Evolutionary conservation across 140 eudicot species (phyloP), one percentile per base, ranked within the genome.

Genomic region (Stevia rebaudiana): DNA sequence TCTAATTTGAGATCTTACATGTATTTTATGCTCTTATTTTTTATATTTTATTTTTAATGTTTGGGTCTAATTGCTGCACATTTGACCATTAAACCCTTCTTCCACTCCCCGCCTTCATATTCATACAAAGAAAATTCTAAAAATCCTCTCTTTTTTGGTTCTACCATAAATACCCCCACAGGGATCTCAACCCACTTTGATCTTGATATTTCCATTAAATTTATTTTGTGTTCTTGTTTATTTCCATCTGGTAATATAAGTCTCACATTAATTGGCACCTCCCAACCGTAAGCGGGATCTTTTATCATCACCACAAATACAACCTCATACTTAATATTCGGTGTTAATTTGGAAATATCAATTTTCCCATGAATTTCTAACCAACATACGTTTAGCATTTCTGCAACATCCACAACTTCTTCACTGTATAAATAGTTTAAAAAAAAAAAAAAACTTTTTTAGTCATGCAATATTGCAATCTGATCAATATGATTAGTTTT

Each of bases 281-380:
- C 78, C 96, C 92, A 91, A 24, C 98, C 96, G 41, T 76, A 88
- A 28, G 95, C 83, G 3, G 82, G 80, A 63, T 91, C 86, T 76
- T 70, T 83, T 35, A 91, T 35, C 91, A 82, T 82, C 43, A 87
- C 76, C 40, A 78, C 33, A 42, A 84, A 87, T 12, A 76, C 80
- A 48, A 87, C 78, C 59, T 87, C 83, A 3, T 91, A 91, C 46
- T 42, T 42, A 8, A 70, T 69, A 61, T 82, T 84, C 0, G 91
- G 95, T 52, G 95, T 63, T 11, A 87, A 71, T n/a, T 70, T 80
- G 43, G 77, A 50, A 13, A 71, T 72, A 47, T 91, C 82, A 22
- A 91, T 43, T 74, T 69, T 84, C 47, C 98, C 98, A 25, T 77
- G 78, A 35, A 87, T 67, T 69, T 91, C 96, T 62, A 91, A 86